Conservation (phyloP, 176 grass and related monocot genomes). For the Oryza rufipogon region DNA sequence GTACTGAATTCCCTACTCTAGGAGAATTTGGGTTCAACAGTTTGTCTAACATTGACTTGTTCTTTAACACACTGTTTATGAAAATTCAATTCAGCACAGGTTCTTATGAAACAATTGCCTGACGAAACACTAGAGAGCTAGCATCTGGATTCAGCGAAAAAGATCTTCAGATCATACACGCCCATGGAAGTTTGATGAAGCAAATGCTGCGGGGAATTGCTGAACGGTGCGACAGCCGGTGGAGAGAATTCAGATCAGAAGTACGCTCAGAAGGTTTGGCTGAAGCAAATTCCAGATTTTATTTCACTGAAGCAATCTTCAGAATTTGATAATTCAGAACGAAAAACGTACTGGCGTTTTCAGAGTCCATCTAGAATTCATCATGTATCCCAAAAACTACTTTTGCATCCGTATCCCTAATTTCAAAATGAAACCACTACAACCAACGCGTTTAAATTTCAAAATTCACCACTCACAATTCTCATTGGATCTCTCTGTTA, state of each 20-base stretch:
- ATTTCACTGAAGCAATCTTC: not conserved
- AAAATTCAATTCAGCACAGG: not conserved
- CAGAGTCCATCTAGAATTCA: not conserved
- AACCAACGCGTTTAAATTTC: conserved; percentile 19
- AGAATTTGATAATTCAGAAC: not conserved
- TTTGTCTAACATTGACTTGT: not conserved
- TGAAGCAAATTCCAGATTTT: not conserved
- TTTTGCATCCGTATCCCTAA: not conserved
- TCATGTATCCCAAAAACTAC: not conserved
- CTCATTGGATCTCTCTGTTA: not conserved
- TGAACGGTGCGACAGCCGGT: not conserved
- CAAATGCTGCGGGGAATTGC: not conserved
- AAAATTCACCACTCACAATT: not conserved
- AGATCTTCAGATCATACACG: not conserved
- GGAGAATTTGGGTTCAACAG: not conserved
- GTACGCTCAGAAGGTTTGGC: not conserved
- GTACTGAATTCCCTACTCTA: not conserved
- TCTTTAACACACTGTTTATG: not conserved
- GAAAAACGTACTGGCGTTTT: not conserved
- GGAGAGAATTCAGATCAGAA: conserved; percentile 16
- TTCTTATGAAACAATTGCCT: not conserved
- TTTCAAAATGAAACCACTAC: not conserved
- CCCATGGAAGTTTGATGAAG: not conserved
- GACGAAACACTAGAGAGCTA: not conserved
- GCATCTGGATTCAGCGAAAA: not conserved